Percentiles rank a stretch among this genome's conserved stretches.
Conservation (phyloP, 1,139 yeast genomes). For the Hyphopichia fennica region DNA sequence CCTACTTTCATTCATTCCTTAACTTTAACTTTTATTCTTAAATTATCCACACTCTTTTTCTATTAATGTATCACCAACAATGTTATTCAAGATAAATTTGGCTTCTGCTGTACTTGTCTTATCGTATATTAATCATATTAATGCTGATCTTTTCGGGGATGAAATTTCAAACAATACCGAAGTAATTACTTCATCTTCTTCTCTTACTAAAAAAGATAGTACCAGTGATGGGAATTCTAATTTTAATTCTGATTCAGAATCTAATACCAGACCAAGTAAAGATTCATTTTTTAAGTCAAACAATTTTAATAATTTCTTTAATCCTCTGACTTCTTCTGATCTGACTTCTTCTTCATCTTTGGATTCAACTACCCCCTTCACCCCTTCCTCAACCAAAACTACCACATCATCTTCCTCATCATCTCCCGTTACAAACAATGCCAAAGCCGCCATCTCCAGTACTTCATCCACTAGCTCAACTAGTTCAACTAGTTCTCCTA, state of each 20-base stretch:
- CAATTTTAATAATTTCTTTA: background rate
- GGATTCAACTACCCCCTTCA: constrained; percentile 3
- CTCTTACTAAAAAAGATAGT: background rate
- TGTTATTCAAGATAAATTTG: background rate
- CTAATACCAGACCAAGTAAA: background rate
- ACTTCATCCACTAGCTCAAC: background rate
- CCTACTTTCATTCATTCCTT: constrained; percentile 6
- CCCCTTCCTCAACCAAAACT: constrained; percentile 3
- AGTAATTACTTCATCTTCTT: background rate
- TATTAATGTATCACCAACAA: background rate
- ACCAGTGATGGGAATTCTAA: no score
- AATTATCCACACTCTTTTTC: background rate
- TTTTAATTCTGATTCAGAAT: background rate
- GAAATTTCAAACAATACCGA: background rate
- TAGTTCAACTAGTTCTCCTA: background rate
- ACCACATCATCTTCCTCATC: constrained; percentile 3
- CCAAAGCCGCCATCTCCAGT: background rate
- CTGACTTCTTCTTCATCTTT: background rate
- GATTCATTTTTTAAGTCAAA: background rate
- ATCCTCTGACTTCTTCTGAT: background rate
- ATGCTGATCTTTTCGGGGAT: background rate
- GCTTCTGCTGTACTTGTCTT: background rate
- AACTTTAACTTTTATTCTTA: background rate
- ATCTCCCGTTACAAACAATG: background rate
- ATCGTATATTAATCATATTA: background rate